Evolutionary conservation across 805 yeast species (phyloP), one percentile per base, ranked within the genome.

Genomic region (Sugiyamaella lignohabitans): DNA sequence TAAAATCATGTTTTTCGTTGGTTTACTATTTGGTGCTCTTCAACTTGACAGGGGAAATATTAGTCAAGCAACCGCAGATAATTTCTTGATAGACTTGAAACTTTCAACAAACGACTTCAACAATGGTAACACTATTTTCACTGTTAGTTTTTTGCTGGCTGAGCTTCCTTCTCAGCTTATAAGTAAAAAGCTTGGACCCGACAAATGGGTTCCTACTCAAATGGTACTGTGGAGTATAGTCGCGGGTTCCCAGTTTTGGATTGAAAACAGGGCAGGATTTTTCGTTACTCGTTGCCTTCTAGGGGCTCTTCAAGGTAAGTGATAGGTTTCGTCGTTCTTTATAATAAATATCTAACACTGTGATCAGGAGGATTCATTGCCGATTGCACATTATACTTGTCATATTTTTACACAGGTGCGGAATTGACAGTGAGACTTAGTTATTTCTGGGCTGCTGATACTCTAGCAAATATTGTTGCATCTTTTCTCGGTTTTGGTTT

Each of bases 91-190:
- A 1, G 84, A 80, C 52, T 64, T 80, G 47, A 59, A 66, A 1
- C 56, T 81, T 57, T 72, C 73, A 20, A 78, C 83, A 14, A 66
- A 76, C 54, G 76, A 81, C 49, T 79, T 72, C 59, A 82, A 82
- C 59, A 58, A 68, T 32, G 87, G 84, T 19, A 73, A 69, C 53
- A 79, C 85, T 1, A 66, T 82, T 35, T 75, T 75, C 53, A 67
- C 72, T 45, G 67, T 77, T 3, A 69, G 77, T 35, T 82, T 82
- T 56, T 62, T 82, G 45, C 58, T 67, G n/a, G 77, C 83, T 14
- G 87, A 82, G 59, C 63, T 82, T 8, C 88, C 87, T 0, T 80
- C 86, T 2, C 86, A 82, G 58, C 66, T 81, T 53, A 65, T 82
- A 39, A 76, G 84, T 10, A 80, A 82, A 58, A 71, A 69, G 40